A percentile compares a stretch with the other conserved stretches of the same genome.
phyloP scores from a whole-genome alignment of 345 rosid genomes.

The Limnanthes douglasii region DNA sequence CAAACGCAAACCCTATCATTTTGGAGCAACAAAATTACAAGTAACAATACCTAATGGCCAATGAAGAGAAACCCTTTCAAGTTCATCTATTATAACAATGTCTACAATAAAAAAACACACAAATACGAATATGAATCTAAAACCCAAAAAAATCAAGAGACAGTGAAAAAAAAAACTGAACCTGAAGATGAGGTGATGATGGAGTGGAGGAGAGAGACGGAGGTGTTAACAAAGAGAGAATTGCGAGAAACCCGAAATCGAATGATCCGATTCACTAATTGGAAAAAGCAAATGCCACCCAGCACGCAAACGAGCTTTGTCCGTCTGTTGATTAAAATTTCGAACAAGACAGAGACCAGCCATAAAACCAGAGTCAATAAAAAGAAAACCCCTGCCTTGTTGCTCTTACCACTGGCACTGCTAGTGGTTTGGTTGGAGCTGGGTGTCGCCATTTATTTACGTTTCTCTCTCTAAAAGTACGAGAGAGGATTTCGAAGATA shows the following conservation, averaged over 20 bases:
- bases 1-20: too few relatives aligned
- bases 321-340: constrained; percentile 47
- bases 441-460: too few relatives aligned
- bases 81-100: background rate
- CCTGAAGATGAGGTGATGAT: constrained; percentile 69
- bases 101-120: background rate
- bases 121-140: background rate
- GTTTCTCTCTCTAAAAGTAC: too few relatives aligned
- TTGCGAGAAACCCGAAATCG: constrained; percentile 52
- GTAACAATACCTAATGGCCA: too few relatives aligned
- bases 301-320: constrained; percentile 35
- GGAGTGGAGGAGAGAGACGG: constrained; percentile 85
- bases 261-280: constrained; percentile 48
- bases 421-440: too few relatives aligned
- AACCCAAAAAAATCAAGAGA: background rate
- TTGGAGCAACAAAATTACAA: too few relatives aligned
- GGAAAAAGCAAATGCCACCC: constrained; percentile 47
- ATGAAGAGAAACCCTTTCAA: background rate
- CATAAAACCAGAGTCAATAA: constrained; percentile 80
- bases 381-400: constrained; percentile 44
- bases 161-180: constrained; percentile 5
- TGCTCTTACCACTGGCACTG: constrained; percentile 14
- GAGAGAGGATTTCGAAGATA: too few relatives aligned
- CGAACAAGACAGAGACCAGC: constrained; percentile 65
- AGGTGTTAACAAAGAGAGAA: constrained; percentile 76